These are phyloP conservation scores for Nicotiana paniculata DNA, from an alignment of 257 asterid genomes.

Conservation along the genomic window DNA sequence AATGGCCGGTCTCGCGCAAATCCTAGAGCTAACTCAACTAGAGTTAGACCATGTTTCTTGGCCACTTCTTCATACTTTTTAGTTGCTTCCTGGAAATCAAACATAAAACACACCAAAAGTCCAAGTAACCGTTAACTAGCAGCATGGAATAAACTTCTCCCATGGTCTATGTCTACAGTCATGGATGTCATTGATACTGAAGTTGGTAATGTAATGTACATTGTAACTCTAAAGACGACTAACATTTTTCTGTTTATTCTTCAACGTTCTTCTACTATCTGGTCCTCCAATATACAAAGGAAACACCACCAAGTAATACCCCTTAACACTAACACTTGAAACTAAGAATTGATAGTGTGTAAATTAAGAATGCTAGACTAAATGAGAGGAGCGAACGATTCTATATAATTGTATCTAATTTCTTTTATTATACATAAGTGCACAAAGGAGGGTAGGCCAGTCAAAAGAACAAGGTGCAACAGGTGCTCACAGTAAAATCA, in stretches of 20 bases:
- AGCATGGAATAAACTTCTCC: background rate
- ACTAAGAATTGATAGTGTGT: too few relatives aligned
- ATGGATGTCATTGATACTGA: background rate
- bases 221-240: background rate
- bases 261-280: background rate
- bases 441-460: background rate
- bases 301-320: background rate
- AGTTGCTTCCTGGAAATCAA: slow-evolving; percentile 66
- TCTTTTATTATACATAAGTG: background rate
- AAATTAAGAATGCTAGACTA: background rate
- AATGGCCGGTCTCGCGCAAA: slow-evolving; percentile 76
- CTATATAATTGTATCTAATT: background rate
- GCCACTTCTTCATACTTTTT: slow-evolving; percentile 57
- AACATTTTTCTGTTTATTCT: background rate
- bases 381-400: background rate
- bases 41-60: slow-evolving; percentile 65
- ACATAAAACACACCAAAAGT: background rate
- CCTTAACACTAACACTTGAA: background rate
- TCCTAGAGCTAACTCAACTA: slow-evolving; percentile 71
- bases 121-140: background rate
- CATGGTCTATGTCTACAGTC: background rate
- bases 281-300: background rate
- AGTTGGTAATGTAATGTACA: background rate
- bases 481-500: background rate
- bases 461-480: background rate